Base-by-base conservation (phyloP, 106 monocot genomes). In the Cymbidium sinense region DNA sequence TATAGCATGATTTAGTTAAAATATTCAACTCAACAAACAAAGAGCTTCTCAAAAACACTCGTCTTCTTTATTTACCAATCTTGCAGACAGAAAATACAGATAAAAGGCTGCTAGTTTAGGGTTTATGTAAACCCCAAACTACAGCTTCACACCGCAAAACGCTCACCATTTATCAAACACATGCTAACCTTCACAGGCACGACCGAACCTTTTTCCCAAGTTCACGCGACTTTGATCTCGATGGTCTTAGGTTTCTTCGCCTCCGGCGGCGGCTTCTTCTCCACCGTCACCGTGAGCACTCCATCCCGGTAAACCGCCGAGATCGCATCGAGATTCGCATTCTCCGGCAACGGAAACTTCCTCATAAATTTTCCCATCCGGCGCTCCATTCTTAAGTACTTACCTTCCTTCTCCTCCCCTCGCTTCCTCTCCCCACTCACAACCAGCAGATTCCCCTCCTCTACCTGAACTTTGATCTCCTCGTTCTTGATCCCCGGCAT, bases 191-290 rank as follows among this genome's bases (percentile, higher is more conserved):
- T 13, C 47, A 47, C 47, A 15, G 13, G 11, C 47, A 11, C 47
- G 2, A 47, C 11, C 47, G 2, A 47, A 47, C 47, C 47, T 47
- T 13, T 47, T 2, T 15, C 47, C 47, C 47, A 11, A 15, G 13
- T 47, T 88, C 79, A 90, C 7, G 75, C 88, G n/a, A 88, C 76
- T 82, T 84, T 87, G 17, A 93, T 90, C 86, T 93, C 86, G 75
- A 93, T 85, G 55, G 90, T 86, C 84, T 93, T 93, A 12, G 93
- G 93, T 82, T 89, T 93, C 93, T 93, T 93, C 21, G 89, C 90
- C 84, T 93, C 89, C 77, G 93, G 89, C 75, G 90, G 93, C 28
- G 89, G 89, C 36, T 81, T 17, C 86, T 91, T 94, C 82, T 81
- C 35, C 28, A 94, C 85, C 33, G 85, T 91, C 43, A 94, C 91